These are phyloP conservation scores for Graphiopsis chlorocephala DNA, from an alignment of 2,329 filamentous ascomycete genomes.

Conservation along the genomic window DNA sequence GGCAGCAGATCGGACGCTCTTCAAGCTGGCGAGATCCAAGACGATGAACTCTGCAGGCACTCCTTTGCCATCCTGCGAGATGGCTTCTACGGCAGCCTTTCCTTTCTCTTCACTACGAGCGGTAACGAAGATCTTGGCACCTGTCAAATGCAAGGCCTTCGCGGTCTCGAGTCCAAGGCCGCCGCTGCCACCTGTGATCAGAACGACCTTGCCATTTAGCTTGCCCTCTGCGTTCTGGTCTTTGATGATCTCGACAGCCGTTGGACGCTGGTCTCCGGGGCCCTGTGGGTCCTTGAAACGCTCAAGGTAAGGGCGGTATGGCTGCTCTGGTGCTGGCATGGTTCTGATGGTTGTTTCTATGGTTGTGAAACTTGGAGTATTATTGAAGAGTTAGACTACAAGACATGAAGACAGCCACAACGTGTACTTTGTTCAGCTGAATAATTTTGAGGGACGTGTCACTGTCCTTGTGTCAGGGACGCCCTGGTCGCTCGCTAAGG, in stretches of 20 bases:
- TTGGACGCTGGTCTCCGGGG: slow-evolving; percentile 28
- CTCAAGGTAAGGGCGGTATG: slow-evolving; percentile 23
- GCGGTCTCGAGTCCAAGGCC: slow-evolving; percentile 48
- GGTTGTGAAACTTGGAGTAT: neutral
- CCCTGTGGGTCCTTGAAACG: slow-evolving; percentile 36
- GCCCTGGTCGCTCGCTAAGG: neutral
- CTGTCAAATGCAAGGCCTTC: slow-evolving; percentile 44
- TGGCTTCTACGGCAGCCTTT: slow-evolving; percentile 30
- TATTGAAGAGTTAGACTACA: neutral
- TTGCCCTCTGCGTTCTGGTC: slow-evolving; percentile 33
- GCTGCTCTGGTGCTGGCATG: slow-evolving; percentile 15
- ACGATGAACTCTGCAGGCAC: slow-evolving; percentile 26
- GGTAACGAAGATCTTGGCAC: slow-evolving; percentile 46
- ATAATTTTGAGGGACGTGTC: neutral
- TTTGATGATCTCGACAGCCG: slow-evolving; percentile 27
- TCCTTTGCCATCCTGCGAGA: slow-evolving; percentile 23
- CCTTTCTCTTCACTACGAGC: slow-evolving; percentile 44
- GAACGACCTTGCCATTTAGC: slow-evolving; percentile 37
- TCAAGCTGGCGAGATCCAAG: slow-evolving; percentile 33
- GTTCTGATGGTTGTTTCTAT: neutral
- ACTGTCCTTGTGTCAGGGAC: neutral
- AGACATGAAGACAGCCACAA: neutral
- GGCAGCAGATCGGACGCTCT: slow-evolving; percentile 34
- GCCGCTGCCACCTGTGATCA: slow-evolving; percentile 47
- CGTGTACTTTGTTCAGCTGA: neutral